Base-by-base conservation (phyloP, 495 filamentous ascomycete species). In the Aspergillus indologenus region DNA sequence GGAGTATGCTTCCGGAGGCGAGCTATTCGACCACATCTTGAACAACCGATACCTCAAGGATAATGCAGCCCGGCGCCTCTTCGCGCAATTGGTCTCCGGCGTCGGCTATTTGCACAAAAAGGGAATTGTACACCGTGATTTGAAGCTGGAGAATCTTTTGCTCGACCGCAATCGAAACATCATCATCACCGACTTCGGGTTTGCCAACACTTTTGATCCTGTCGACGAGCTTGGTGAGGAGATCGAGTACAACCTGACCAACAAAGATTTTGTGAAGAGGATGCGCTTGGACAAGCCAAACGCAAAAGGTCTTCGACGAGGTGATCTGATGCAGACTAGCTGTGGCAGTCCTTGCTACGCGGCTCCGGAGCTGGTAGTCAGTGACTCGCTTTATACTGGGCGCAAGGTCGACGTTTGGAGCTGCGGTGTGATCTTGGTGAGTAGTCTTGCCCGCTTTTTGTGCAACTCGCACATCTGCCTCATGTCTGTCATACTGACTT, bases 321-420 rank as follows among this genome's bases (percentile, higher is more conserved):
- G 81, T 17, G 81, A 83, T 66, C 57, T 83, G 60, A 83, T 83
- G 81, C 80, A 82, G 57, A 83, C 81, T 9, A 83, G 81, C 62
- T 83, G 81, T 67, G 81, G 81, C 26, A 82, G 80, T 65, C 81
- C 81, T 5, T 99, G 94, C 68, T 99, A 99, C 72, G 94, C 94
- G 45, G 94, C 94, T 15, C 94, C 94, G 8, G 94, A 99, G 78
- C 81, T 99, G 42, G 94, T 99, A 18, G 94, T 99, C 57, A 96
- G 91, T 72, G 94, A 99, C 73, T 95, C 91, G 18, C 75, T 99
- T 17, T 99, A 99, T 72, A 99, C 95, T 6, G 94, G 94, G 43
- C 84, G 91, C 24, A 99, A 98, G 71, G 94, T 99, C 17, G 94
- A 99, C 69, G 94, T 99, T 22, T 99, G 94, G 94, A 98, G 94